Evolutionary conservation across 495 filamentous ascomycete species (phyloP).

Genomic region (Penicillium malachiteum): DNA sequence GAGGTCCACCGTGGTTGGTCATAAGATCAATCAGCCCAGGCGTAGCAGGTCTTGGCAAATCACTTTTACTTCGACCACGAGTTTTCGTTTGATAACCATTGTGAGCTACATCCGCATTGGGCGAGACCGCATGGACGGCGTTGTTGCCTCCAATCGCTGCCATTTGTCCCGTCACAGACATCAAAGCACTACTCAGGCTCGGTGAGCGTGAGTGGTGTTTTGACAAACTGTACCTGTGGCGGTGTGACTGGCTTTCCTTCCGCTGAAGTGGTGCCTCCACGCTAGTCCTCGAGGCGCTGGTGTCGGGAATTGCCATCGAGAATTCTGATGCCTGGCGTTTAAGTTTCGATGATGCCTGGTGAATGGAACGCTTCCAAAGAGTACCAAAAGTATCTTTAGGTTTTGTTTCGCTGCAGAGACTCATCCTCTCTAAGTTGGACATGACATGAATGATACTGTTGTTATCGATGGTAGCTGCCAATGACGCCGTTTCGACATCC

Average conservation of each 20-base stretch:
- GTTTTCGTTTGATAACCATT: slow-evolving; percentile 52
- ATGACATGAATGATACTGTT: slow-evolving; percentile 55
- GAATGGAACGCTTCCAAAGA: slow-evolving; percentile 54
- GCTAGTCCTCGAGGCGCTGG: slow-evolving; percentile 35
- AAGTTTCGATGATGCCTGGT: slow-evolving; percentile 31
- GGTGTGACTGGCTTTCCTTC: slow-evolving; percentile 53
- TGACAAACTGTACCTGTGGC: slow-evolving; percentile 55
- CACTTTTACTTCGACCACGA: slow-evolving; percentile 73
- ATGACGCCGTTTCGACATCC: slow-evolving; percentile 53
- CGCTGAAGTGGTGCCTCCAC: slow-evolving; percentile 22
- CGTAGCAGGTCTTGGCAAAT: slow-evolving; percentile 53
- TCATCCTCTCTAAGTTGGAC: slow-evolving; percentile 62
- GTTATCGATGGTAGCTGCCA: slow-evolving; percentile 65
- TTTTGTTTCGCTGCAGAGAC: slow-evolving; percentile 49
- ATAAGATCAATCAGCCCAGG: slow-evolving; percentile 47
- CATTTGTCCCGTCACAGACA: slow-evolving; percentile 60
- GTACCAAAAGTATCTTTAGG: slow-evolving; percentile 38
- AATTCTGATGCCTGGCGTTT: slow-evolving; percentile 39
- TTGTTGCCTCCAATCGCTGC: slow-evolving; percentile 63
- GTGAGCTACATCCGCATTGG: slow-evolving; percentile 53
- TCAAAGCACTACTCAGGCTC: slow-evolving; percentile 61
- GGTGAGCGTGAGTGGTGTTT: slow-evolving; percentile 57
- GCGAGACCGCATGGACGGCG: slow-evolving; percentile 46
- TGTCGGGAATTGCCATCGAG: slow-evolving; percentile 28
- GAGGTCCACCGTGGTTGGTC: slow-evolving; percentile 49